phyloP scores from a whole-genome alignment of 1,139 yeast genomes.

The Candida albicans region DNA sequence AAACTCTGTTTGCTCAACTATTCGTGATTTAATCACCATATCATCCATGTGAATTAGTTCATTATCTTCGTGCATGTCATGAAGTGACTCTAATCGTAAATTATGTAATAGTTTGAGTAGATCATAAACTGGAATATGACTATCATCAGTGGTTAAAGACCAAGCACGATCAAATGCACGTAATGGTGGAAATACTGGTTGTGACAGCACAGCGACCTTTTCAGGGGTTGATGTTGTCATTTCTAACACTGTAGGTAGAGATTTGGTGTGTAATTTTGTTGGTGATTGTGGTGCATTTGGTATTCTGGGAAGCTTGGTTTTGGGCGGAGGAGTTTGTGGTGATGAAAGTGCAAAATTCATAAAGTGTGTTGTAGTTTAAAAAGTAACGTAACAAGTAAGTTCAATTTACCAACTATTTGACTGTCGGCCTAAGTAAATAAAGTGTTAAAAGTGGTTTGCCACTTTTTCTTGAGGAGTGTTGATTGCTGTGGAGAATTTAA shows the following conservation, averaged over 20 bases:
- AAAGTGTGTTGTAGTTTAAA: too few relatives aligned
- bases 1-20: conserved; percentile 6
- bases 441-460: too few relatives aligned
- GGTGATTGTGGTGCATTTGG: neutral
- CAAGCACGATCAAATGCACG: conserved; percentile 11
- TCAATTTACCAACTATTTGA: too few relatives aligned
- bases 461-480: too few relatives aligned
- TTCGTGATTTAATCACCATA: conserved; percentile 5
- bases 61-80: neutral
- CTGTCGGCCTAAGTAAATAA: too few relatives aligned
- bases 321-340: too few relatives aligned
- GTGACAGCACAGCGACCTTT: too few relatives aligned
- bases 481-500: too few relatives aligned
- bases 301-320: neutral
- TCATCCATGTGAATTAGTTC: conserved; percentile 5
- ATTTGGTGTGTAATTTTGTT: too few relatives aligned
- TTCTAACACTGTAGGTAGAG: neutral
- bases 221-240: neutral
- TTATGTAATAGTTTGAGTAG: conserved; percentile 6
- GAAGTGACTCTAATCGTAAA: conserved; percentile 6
- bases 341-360: too few relatives aligned
- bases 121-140: conserved; percentile 1
- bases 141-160: conserved; percentile 5
- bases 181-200: neutral
- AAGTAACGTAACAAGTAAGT: too few relatives aligned